A percentile compares a stretch with the other conserved stretches of the same genome.
phyloP scores from a whole-genome alignment of 331 rosid genomes.

The Cydonia oblonga region DNA sequence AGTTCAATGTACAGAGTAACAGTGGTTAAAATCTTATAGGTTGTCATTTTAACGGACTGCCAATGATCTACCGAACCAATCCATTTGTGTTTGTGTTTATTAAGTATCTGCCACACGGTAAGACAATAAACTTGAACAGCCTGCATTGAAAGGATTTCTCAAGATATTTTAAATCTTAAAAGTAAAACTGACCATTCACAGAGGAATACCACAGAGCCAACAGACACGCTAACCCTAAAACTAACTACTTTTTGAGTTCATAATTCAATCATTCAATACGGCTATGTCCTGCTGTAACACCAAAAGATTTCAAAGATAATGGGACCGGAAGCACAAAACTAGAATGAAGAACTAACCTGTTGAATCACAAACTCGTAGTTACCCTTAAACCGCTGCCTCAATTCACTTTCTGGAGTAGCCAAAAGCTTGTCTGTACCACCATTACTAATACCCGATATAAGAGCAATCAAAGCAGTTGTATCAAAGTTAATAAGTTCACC shows the following conservation, averaged over 20 bases:
- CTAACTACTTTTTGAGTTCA: not conserved
- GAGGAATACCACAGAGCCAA: not conserved
- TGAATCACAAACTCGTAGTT: slow-evolving; percentile 74
- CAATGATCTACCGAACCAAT: not conserved
- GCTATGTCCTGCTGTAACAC: no score
- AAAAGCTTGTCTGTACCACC: slow-evolving; percentile 55
- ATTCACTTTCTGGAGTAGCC: slow-evolving; percentile 58
- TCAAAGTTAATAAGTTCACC: slow-evolving; percentile 54
- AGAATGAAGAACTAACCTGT: slow-evolving; percentile 43
- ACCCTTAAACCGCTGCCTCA: slow-evolving; percentile 73
- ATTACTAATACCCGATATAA: slow-evolving; percentile 79
- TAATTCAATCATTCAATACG: not conserved
- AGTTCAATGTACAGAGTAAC: not conserved
- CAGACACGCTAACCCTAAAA: no score
- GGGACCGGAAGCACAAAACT: not conserved
- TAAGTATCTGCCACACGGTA: not conserved
- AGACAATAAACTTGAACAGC: not conserved
- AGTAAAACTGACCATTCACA: not conserved
- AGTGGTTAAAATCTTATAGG: not conserved
- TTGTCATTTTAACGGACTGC: not conserved
- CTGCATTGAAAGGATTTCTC: not conserved
- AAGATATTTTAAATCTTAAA: not conserved
- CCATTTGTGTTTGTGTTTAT: not conserved
- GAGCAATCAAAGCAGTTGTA: slow-evolving; percentile 88
- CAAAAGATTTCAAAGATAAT: no score